A percentile compares a stretch with the other conserved stretches of the same genome.
Evolutionary conservation across 148 eudicot species (phyloP).

Genomic region (Nepenthes gracilis): DNA sequence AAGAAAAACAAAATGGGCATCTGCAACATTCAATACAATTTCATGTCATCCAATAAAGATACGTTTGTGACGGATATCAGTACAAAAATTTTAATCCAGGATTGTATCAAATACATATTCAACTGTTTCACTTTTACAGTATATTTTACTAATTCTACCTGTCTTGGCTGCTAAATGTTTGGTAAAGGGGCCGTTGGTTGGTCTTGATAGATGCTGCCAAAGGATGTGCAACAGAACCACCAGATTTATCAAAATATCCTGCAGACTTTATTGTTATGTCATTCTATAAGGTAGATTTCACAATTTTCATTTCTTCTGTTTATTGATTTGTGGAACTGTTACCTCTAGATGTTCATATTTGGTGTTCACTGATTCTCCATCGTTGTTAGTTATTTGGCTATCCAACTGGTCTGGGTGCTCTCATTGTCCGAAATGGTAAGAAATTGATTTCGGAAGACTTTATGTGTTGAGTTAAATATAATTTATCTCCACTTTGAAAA

Average conservation of each 20-base stretch:
- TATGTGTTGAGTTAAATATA: not conserved
- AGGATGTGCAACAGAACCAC: constrained; percentile 86
- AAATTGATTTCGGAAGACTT: not conserved
- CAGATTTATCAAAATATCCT: constrained; percentile 67
- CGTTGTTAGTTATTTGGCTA: constrained; percentile 68
- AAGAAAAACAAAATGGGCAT: too few species aligned
- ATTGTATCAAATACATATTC: too few species aligned
- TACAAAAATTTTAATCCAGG: too few species aligned
- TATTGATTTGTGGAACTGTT: not conserved
- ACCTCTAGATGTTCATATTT: not conserved
- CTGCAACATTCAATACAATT: too few species aligned
- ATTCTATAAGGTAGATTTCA: constrained; percentile 69
- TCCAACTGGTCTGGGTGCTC: constrained; percentile 97
- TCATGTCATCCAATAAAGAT: too few species aligned
- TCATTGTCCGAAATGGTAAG: constrained; percentile 80
- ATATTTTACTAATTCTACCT: not conserved
- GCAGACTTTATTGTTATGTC: constrained; percentile 90
- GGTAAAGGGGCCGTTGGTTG: constrained; percentile 62
- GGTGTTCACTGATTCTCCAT: constrained; percentile 1
- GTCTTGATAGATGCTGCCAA: constrained; percentile 98
- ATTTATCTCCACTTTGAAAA: not conserved
- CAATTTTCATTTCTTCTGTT: not conserved
- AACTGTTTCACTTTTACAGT: not conserved
- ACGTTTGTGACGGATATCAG: too few species aligned
- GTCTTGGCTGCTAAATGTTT: not conserved